Conservation (phyloP, 352 stramenopile species). For the Blastocystis sp. region DNA sequence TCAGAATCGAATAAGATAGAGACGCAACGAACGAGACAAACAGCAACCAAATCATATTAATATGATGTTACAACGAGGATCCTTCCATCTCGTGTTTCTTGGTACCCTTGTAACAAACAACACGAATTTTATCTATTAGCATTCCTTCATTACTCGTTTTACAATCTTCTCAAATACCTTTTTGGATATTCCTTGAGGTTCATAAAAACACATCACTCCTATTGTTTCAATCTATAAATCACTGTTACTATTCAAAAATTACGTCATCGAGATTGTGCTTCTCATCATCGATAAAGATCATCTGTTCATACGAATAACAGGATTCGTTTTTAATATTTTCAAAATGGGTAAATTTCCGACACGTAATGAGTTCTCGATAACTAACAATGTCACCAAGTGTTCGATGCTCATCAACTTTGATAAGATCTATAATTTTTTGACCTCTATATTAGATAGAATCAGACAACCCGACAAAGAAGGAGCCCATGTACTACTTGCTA, state of each 20-base stretch:
- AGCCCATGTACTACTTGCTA: slow-evolving; percentile 58
- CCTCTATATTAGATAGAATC: not conserved
- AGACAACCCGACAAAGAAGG: not conserved
- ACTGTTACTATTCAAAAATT: not conserved
- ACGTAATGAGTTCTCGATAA: slow-evolving; percentile 42
- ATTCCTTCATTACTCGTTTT: not conserved
- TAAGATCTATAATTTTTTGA: not conserved
- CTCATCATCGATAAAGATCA: slow-evolving; percentile 61
- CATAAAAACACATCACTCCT: slow-evolving; percentile 42
- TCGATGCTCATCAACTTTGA: slow-evolving; percentile 11
- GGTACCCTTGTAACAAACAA: not conserved
- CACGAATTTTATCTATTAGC: not conserved
- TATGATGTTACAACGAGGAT: not conserved
- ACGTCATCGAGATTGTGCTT: slow-evolving; percentile 53
- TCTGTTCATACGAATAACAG: slow-evolving; percentile 41
- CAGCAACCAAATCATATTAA: slow-evolving; percentile 1
- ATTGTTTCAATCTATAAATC: slow-evolving; percentile 15
- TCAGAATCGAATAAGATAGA: not conserved
- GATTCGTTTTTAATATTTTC: slow-evolving; percentile 19
- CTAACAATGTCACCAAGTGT: slow-evolving; percentile 41
- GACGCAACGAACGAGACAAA: not conserved
- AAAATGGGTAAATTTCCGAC: slow-evolving; percentile 51
- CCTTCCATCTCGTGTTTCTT: not conserved
- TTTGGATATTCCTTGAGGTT: slow-evolving; percentile 43
- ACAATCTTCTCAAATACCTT: slow-evolving; percentile 57